Base-by-base conservation (phyloP, 352 stramenopile species). In the Chrysophaeum taylorii region DNA sequence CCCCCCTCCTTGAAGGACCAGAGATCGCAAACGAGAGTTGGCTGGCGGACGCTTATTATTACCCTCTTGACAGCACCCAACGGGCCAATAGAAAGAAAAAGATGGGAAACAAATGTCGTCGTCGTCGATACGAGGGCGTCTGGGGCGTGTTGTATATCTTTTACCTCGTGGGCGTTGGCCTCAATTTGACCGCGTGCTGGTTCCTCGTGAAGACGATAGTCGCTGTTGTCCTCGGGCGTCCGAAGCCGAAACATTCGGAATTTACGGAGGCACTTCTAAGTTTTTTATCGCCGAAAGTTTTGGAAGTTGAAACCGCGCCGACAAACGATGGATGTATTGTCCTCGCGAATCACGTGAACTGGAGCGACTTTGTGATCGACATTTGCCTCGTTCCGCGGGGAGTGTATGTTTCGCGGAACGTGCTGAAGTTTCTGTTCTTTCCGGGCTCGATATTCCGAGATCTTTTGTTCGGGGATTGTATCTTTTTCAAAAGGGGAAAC, bases 291-390 rank as follows among this genome's bases (percentile, higher is more conserved):
- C 57, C 57, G 21, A 36, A 45, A 2, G 31, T 66, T 7, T 9
- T 1, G 31, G 35, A 16, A 5, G 2, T 7, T 31, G 57, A 36
- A 2, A n/a, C 2, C 12, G 15, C 33, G 33, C 57, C 57, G 14
- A 33, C 25, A 23, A 1, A 14, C 14, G 16, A 25, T 2, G 57
- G 57, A 9, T 66, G 16, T n/a, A 9, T 66, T 7, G 57, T 66
- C 12, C 57, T 66, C 33, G 41, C 33, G 33, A 66, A 66, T n/a
- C 57, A 66, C 57, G 57, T 66, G 16, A 66, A 66, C 35, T 66
- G 57, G 57, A n/a, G 5, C 4, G 57, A 66, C n/a, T 66, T 66
- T n/a, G 57, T 66, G 12, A 9, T 66, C 12, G 57, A 66, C 57
- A 66, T 66, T 25, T 31, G 23, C 33, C 45, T 66, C 36, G 33